These are phyloP conservation scores for Suhomyces panamericanus DNA, from an alignment of 1,139 yeast species.

Conservation along the genomic window DNA sequence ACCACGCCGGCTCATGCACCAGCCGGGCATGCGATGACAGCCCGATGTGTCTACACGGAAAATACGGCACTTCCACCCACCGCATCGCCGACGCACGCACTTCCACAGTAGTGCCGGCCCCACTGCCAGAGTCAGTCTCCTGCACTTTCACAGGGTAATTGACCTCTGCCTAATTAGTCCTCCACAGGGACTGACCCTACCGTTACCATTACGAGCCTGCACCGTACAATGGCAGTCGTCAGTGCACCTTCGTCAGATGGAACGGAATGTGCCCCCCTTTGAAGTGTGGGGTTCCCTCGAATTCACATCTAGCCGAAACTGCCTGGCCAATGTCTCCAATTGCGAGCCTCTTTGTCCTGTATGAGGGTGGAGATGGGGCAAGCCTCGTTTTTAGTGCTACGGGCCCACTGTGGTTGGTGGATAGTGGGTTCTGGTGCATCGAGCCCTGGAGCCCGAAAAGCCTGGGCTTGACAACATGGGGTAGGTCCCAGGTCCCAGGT, in stretches of 20 bases:
- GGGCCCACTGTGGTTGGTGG: not conserved
- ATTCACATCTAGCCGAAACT: not conserved
- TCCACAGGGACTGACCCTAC: not conserved
- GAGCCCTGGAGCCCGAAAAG: not conserved
- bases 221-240: not conserved
- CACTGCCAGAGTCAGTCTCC: too few species aligned
- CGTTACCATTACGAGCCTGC: not conserved
- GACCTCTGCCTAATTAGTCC: not conserved
- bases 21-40: too few species aligned
- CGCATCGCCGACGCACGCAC: too few species aligned
- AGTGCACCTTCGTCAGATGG: not conserved
- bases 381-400: not conserved
- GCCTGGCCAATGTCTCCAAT: constrained; percentile 1
- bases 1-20: too few species aligned
- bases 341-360: constrained; percentile 1
- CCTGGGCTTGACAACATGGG: not conserved
- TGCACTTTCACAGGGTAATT: not conserved
- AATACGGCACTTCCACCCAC: too few species aligned
- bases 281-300: constrained; percentile 1
- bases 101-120: too few species aligned
- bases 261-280: constrained; percentile 4
- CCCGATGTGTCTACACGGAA: too few species aligned
- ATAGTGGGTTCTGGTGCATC: not conserved
- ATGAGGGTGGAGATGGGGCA: not conserved
- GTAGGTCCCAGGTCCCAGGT: not conserved